These are phyloP conservation scores for Fusarium robinianum DNA, from an alignment of 2,329 filamentous ascomycete genomes.

Conservation along the genomic window DNA sequence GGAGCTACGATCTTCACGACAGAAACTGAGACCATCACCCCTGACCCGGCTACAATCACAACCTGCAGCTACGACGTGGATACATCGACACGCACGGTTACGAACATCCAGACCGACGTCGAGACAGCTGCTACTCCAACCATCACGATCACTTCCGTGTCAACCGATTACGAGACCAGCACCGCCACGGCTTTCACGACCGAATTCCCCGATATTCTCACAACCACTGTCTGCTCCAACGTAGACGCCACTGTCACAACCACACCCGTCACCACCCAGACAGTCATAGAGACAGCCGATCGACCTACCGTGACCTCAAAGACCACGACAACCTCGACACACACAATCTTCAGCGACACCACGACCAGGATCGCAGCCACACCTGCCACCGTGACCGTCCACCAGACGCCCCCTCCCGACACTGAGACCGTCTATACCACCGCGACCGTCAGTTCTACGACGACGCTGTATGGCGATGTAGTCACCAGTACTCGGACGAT, in stretches of 20 bases:
- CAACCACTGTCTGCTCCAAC: slow-evolving; percentile 3
- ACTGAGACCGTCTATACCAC: neutral
- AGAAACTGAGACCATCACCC: neutral
- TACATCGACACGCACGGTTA: too few species aligned
- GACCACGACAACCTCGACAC: neutral
- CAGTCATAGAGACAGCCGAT: neutral
- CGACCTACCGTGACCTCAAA: neutral
- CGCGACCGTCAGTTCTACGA: neutral
- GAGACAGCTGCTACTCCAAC: neutral
- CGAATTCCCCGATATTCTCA: neutral
- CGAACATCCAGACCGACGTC: neutral
- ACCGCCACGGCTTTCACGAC: neutral
- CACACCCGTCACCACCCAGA: neutral
- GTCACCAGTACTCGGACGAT: neutral
- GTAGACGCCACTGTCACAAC: slow-evolving; percentile 1
- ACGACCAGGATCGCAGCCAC: neutral
- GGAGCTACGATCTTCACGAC: neutral
- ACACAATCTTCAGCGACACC: neutral
- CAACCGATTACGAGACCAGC: neutral
- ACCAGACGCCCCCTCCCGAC: neutral
- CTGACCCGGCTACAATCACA: neutral
- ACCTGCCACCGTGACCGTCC: slow-evolving; percentile 1
- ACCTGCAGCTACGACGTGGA: slow-evolving; percentile 5
- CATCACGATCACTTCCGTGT: neutral
- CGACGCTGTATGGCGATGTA: neutral